Percentiles rank a stretch among this genome's conserved stretches.
Conservation (phyloP, 768 basidiomycete species). For the Austroboletus eburneus region DNA sequence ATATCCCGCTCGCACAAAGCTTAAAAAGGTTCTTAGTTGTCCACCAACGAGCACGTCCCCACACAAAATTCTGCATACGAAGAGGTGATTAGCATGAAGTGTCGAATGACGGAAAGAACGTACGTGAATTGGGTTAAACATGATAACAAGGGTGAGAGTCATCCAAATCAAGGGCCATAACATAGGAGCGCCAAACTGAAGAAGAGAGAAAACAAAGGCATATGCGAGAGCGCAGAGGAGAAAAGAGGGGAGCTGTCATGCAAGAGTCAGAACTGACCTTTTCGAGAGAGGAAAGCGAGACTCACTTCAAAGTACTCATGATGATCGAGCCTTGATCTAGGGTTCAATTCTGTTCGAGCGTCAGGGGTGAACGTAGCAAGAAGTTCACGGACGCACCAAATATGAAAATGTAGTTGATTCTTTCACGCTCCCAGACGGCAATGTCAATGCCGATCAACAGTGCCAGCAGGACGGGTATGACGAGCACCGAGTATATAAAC, state of each 20-base stretch:
- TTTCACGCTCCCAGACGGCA: constrained; percentile 64
- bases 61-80: constrained; percentile 44
- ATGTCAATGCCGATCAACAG: constrained; percentile 80
- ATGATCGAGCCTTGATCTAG: constrained; percentile 69
- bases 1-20: constrained; percentile 66
- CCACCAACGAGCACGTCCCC: constrained; percentile 61
- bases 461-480: constrained; percentile 71
- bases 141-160: constrained; percentile 48
- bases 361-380: not conserved
- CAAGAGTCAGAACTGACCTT: not conserved
- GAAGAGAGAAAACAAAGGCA: constrained; percentile 82
- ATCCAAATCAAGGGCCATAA: constrained; percentile 85
- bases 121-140: constrained; percentile 75
- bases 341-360: constrained; percentile 52
- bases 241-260: constrained; percentile 65
- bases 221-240: constrained; percentile 68
- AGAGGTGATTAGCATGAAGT: constrained; percentile 17
- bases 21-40: constrained; percentile 56
- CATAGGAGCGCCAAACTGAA: constrained; percentile 61
- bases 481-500: constrained; percentile 70
- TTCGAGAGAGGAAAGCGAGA: constrained; percentile 3
- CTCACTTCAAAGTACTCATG: constrained; percentile 70
- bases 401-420: constrained; percentile 91
- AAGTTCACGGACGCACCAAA: constrained; percentile 54
- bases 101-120: constrained; percentile 1